phyloP scores from a whole-genome alignment of 2,329 filamentous ascomycete genomes.

The Davidsoniella virescens region DNA sequence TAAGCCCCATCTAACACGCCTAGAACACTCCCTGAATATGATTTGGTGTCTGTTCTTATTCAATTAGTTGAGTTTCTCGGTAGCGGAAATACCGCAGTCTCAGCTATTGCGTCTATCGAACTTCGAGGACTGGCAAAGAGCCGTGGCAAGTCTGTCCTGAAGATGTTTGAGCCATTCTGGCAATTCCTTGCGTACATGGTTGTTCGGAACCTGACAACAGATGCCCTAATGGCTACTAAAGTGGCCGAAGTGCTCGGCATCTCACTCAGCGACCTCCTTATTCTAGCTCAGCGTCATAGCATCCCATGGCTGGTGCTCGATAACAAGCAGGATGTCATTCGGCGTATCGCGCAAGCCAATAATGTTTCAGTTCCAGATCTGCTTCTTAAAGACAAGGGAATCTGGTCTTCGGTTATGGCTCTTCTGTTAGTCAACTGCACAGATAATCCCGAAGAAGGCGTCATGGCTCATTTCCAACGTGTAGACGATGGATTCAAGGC shows the following conservation, averaged over 20 bases:
- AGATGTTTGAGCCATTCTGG: conserved; percentile 79
- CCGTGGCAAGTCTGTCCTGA: conserved; percentile 43
- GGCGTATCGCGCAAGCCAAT: conserved; percentile 59
- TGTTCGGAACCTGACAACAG: conserved; percentile 62
- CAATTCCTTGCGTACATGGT: conserved; percentile 65
- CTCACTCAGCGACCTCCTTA: conserved; percentile 56
- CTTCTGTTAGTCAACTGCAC: conserved; percentile 42
- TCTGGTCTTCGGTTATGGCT: conserved; percentile 41
- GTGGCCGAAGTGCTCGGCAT: conserved; percentile 70
- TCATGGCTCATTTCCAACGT: conserved; percentile 50
- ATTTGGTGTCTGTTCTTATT: conserved; percentile 72
- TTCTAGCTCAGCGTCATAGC: conserved; percentile 63
- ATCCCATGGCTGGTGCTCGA: conserved; percentile 74
- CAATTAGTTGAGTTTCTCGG: conserved; percentile 77
- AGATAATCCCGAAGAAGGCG: conserved; percentile 42
- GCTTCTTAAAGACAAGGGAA: conserved; percentile 22
- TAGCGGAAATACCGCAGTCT: conserved; percentile 62
- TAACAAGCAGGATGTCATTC: conserved; percentile 61
- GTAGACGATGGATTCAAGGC: conserved; percentile 49
- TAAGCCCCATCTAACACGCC: conserved; percentile 7
- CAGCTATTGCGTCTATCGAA: conserved; percentile 70
- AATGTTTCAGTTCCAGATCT: conserved; percentile 1
- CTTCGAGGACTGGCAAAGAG: conserved; percentile 55
- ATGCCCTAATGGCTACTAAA: conserved; percentile 67
- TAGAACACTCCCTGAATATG: conserved; percentile 58